These are phyloP conservation scores for Hypoxylon lienhwacheense DNA, from an alignment of 495 filamentous ascomycete species.

Conservation along the genomic window DNA sequence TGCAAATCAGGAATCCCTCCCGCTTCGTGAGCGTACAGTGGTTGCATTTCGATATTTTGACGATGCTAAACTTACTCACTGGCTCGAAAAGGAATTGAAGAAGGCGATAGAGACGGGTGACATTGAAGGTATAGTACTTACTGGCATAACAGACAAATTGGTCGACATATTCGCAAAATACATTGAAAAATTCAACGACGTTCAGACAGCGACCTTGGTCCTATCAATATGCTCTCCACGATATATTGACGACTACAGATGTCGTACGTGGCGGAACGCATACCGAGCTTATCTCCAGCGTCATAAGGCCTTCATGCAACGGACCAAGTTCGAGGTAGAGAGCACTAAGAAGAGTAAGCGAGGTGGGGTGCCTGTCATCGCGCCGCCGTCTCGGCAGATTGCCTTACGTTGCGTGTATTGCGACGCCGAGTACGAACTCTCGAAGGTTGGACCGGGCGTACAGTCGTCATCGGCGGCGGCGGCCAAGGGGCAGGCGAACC, in stretches of 20 bases:
- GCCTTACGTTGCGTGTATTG: slow-evolving; percentile 84
- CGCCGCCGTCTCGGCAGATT: slow-evolving; percentile 71
- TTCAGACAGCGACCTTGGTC: slow-evolving; percentile 86
- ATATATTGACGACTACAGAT: slow-evolving; percentile 77
- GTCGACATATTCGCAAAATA: slow-evolving; percentile 87
- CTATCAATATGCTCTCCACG: slow-evolving; percentile 78
- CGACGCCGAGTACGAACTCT: slow-evolving; percentile 56
- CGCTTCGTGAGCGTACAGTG: slow-evolving; percentile 80
- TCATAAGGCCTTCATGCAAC: slow-evolving; percentile 53
- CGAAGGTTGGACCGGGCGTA: slow-evolving; percentile 34
- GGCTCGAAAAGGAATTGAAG: slow-evolving; percentile 64
- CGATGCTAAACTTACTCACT: slow-evolving; percentile 73
- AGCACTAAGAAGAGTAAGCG: slow-evolving; percentile 60
- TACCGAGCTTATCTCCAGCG: slow-evolving; percentile 82
- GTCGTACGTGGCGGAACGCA: slow-evolving; percentile 75
- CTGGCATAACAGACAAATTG: slow-evolving; percentile 75
- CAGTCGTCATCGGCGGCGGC: slow-evolving; percentile 1
- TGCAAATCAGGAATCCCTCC: slow-evolving; percentile 76
- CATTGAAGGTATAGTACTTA: slow-evolving; percentile 85
- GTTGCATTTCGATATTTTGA: slow-evolving; percentile 83
- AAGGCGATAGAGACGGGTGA: slow-evolving; percentile 73
- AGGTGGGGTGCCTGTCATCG: slow-evolving; percentile 64
- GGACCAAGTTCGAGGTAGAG: slow-evolving; percentile 66
- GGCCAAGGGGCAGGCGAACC: slow-evolving; percentile 38
- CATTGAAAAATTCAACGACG: slow-evolving; percentile 80